phyloP scores from a whole-genome alignment of 305 asterid species.

The Petunia hybrid region DNA sequence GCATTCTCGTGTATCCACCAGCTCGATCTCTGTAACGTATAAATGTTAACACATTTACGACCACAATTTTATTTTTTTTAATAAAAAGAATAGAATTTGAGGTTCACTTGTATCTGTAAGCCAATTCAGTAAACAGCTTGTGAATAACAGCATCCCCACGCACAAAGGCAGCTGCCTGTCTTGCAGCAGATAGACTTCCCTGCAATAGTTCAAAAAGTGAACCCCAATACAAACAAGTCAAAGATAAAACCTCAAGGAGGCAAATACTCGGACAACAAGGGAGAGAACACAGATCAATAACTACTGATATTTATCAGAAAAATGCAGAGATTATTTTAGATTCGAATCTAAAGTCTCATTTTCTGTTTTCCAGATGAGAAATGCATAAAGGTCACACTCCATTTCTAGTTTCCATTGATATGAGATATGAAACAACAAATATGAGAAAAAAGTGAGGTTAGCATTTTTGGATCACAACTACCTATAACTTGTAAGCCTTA shows the following conservation, averaged over 20 bases:
- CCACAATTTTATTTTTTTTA: too few species aligned
- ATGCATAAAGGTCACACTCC: neutral
- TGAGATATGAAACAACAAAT: constrained; percentile 4
- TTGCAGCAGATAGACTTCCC: constrained; percentile 92
- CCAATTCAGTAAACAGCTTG: constrained; percentile 93
- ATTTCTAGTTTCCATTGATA: neutral
- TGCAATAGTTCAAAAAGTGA: constrained; percentile 38
- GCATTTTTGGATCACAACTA: too few species aligned
- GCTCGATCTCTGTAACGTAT: constrained; percentile 71
- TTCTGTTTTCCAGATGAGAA: constrained; percentile 6
- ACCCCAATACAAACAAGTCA: constrained; percentile 29
- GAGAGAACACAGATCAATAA: neutral
- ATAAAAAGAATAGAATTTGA: constrained; percentile 30
- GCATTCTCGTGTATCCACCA: constrained; percentile 97
- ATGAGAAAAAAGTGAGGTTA: neutral
- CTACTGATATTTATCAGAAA: neutral
- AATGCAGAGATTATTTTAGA: neutral
- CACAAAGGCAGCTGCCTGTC: constrained; percentile 91
- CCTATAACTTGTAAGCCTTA: constrained; percentile 10
- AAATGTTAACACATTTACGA: constrained; percentile 30
- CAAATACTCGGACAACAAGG: constrained; percentile 8
- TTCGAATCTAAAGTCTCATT: constrained; percentile 8
- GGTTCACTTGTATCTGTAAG: constrained; percentile 90
- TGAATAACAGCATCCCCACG: constrained; percentile 95
- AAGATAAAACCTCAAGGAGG: neutral